phyloP scores from a whole-genome alignment of 2,329 filamentous ascomycete species.

The Teratosphaeria nubilosa region DNA sequence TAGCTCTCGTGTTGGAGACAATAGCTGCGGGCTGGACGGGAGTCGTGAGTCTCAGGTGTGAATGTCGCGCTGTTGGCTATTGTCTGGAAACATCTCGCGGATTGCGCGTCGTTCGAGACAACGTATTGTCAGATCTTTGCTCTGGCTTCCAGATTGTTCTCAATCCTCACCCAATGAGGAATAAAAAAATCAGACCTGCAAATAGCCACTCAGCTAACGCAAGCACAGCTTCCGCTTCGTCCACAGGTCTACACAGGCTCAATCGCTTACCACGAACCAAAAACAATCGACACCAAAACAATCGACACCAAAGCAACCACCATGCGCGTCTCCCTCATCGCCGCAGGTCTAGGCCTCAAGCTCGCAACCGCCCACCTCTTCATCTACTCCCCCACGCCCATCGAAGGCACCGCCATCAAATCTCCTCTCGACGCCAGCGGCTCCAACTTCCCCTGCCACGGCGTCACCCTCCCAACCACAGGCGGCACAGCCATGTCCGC shows the following conservation, averaged over 20 bases:
- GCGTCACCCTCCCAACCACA: slow-evolving; percentile 23
- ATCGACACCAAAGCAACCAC: background rate
- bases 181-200: background rate
- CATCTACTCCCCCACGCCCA: slow-evolving; percentile 57
- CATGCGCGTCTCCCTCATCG: slow-evolving; percentile 1
- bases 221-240: background rate
- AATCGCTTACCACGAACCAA: background rate
- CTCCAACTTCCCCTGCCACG: slow-evolving; percentile 75
- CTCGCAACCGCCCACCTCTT: slow-evolving; percentile 66
- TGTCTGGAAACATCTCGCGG: background rate
- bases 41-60: background rate
- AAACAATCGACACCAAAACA: background rate
- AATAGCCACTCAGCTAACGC: background rate
- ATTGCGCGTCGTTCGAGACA: background rate
- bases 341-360: slow-evolving; percentile 39
- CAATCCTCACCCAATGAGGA: background rate
- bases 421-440: slow-evolving; percentile 52
- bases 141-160: too few species aligned
- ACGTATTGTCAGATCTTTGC: background rate
- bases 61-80: background rate
- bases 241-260: background rate
- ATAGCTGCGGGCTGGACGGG: background rate
- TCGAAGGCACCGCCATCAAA: slow-evolving; percentile 47
- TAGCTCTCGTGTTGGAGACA: background rate
- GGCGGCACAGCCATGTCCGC: slow-evolving; percentile 48